Percentiles rank a stretch among this genome's conserved stretches.
These are phyloP conservation scores for Triadica sebifera DNA, from an alignment of 345 rosid species.

Conservation along the genomic window DNA sequence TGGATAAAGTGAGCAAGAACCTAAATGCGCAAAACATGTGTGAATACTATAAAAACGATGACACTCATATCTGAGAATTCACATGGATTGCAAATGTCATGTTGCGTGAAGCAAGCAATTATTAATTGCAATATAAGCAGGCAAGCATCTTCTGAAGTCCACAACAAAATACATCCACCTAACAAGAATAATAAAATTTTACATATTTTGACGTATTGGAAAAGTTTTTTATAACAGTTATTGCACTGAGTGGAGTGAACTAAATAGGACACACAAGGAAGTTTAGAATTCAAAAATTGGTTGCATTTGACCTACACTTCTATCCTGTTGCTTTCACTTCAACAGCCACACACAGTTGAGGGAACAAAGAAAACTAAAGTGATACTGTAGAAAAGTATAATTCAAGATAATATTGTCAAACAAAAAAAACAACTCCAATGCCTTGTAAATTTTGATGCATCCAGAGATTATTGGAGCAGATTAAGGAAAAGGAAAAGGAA, in stretches of 20 bases:
- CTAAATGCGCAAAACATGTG: no score
- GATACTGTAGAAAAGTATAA: neutral
- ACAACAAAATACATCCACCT: slow-evolving; percentile 1
- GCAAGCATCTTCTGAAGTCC: neutral
- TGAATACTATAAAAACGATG: neutral
- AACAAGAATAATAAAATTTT: neutral
- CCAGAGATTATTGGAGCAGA: neutral
- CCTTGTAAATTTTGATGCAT: neutral
- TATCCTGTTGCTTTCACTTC: neutral
- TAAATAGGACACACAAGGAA: neutral
- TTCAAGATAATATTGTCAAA: neutral
- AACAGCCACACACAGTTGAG: neutral
- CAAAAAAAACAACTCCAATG: neutral
- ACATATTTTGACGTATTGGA: neutral
- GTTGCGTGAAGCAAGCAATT: neutral
- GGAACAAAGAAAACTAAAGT: neutral
- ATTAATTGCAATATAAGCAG: neutral
- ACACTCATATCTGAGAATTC: neutral
- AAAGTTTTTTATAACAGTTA: neutral
- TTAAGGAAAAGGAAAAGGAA: neutral
- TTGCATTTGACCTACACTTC: no score
- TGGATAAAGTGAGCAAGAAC: no score
- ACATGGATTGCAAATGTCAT: neutral
- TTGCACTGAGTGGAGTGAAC: neutral
- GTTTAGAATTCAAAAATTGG: neutral